A percentile compares a stretch with the other conserved stretches of the same genome.
Conservation (phyloP, 345 rosid genomes). For the Barbarea vulgaris region DNA sequence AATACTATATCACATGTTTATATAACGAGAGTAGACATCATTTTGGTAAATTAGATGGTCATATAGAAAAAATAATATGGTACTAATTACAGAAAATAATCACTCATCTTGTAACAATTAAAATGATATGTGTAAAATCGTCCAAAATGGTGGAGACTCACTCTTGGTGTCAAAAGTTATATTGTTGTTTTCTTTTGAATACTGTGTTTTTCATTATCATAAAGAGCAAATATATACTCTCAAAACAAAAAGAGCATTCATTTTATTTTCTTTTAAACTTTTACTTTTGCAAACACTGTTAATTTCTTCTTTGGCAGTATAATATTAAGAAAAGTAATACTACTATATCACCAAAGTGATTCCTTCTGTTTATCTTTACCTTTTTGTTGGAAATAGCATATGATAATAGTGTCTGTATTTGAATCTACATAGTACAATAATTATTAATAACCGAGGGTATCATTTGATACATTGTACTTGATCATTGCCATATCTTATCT, state of each 20-base stretch:
- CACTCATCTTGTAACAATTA: no score
- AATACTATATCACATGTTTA: no score
- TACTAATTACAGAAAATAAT: no score
- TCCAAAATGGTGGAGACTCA: background rate
- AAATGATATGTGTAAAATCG: no score
- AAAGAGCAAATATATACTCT: background rate
- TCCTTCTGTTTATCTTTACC: slow-evolving; percentile 26
- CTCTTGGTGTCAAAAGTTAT: background rate
- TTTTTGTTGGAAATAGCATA: slow-evolving; percentile 28
- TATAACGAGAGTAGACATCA: no score
- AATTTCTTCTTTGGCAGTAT: slow-evolving; percentile 6
- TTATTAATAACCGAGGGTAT: slow-evolving; percentile 5
- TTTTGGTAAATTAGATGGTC: no score
- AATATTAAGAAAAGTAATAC: slow-evolving; percentile 6
- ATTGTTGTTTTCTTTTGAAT: background rate
- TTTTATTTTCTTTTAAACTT: background rate
- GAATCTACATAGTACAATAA: slow-evolving; percentile 17
- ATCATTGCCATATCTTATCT: slow-evolving; percentile 4
- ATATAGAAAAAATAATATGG: no score
- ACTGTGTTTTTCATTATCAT: background rate
- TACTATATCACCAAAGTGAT: slow-evolving; percentile 11
- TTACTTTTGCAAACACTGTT: background rate
- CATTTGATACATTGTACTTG: slow-evolving; percentile 26
- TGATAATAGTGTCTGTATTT: slow-evolving; percentile 28
- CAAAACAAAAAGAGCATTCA: background rate